Percentiles rank a stretch among this genome's conserved stretches.
Evolutionary conservation across 768 basidiomycete genomes (phyloP).

Genomic region (Mycena sanguinolenta): DNA sequence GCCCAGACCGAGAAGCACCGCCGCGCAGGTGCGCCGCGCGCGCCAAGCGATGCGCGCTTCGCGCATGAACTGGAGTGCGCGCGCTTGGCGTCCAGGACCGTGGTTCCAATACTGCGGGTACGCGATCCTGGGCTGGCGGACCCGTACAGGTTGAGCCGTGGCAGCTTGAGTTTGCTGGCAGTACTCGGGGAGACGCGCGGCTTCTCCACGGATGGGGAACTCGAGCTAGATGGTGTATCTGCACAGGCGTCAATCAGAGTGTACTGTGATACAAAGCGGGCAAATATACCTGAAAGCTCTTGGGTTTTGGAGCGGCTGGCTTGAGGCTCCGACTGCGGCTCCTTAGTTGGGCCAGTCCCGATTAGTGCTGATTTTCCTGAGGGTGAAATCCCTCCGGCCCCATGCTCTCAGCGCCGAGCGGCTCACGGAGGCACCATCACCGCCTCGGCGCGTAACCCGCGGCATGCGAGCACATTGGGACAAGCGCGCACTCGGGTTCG

Average conservation of each 20-base stretch:
- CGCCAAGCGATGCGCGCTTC: conserved; percentile 58
- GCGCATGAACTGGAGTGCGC: conserved; percentile 22
- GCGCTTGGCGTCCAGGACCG: conserved; percentile 21
- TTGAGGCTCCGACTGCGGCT: conserved; percentile 27
- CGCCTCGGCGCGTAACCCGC: conserved; percentile 63
- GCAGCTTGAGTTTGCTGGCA: conserved; percentile 27
- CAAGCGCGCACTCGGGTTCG: conserved; percentile 32
- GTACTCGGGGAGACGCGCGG: background rate
- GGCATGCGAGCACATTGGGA: conserved; percentile 73
- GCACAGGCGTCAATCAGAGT: background rate
- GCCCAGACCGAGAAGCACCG: background rate
- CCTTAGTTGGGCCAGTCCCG: conserved; percentile 31
- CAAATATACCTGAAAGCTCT: conserved; percentile 8
- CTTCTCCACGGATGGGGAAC: conserved; percentile 28
- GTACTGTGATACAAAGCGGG: no score
- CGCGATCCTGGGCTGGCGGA: conserved; percentile 12
- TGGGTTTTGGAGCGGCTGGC: conserved; percentile 1
- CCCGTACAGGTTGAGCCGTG: conserved; percentile 28
- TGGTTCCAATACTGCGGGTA: conserved; percentile 28
- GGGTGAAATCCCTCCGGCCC: conserved; percentile 35
- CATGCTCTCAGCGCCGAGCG: conserved; percentile 32
- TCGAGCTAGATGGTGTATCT: conserved; percentile 29
- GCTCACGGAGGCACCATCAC: conserved; percentile 7
- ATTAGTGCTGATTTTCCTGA: conserved; percentile 25
- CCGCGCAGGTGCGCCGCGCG: conserved; percentile 60